Conservation (phyloP, 2,329 filamentous ascomycete species). For the Septoria linicola region DNA sequence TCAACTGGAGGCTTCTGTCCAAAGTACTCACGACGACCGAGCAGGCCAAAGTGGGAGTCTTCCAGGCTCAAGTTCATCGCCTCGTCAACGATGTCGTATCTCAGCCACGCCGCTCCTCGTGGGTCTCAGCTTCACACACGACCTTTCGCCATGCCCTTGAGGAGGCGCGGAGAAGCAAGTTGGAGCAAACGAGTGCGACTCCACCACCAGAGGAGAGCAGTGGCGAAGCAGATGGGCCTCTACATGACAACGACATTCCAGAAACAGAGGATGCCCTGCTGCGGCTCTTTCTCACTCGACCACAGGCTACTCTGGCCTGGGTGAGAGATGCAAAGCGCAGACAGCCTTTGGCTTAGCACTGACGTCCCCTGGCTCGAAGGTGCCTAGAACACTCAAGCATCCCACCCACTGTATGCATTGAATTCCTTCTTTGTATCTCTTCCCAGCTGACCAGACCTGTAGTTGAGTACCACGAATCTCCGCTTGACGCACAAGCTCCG, state of each 20-base stretch:
- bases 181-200: neutral
- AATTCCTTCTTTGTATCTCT: too few relatives aligned
- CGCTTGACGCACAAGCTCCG: too few relatives aligned
- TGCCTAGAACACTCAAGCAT: neutral
- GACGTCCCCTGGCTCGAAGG: too few relatives aligned
- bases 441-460: too few relatives aligned
- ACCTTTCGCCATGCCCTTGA: neutral
- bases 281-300: neutral
- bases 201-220: neutral
- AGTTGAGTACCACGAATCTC: neutral
- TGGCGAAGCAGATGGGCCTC: neutral
- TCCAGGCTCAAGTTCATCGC: neutral
- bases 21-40: neutral
- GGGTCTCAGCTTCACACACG: neutral
- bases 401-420: too few relatives aligned
- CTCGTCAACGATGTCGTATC: neutral
- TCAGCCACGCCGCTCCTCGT: neutral
- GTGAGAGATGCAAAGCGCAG: too few relatives aligned
- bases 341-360: too few relatives aligned
- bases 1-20: neutral
- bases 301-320: neutral
- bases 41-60: neutral
- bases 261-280: conserved; percentile 1
- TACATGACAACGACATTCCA: neutral
- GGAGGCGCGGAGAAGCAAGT: neutral